Conservation (phyloP, 2,329 filamentous ascomycete genomes). For the Diaporthe amygdali region DNA sequence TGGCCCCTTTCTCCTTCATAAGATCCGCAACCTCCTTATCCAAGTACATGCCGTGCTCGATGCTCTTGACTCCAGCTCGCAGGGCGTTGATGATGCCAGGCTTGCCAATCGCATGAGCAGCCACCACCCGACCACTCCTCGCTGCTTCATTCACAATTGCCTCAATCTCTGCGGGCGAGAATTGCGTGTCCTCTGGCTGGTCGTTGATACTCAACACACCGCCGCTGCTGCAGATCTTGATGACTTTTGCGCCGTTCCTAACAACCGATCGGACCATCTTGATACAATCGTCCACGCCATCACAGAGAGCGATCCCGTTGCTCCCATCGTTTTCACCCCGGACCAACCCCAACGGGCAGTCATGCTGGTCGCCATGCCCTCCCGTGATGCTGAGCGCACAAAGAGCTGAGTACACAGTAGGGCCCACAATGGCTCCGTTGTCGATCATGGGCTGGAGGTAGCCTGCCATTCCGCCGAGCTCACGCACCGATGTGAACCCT, state of each 20-base stretch:
- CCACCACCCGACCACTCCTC: conserved; percentile 44
- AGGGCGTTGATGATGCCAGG: conserved; percentile 51
- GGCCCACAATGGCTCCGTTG: conserved; percentile 50
- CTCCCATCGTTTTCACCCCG: conserved; percentile 38
- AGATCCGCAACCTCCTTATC: conserved; percentile 49
- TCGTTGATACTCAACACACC: conserved; percentile 49
- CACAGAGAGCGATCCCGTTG: conserved; percentile 41
- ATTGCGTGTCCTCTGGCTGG: conserved; percentile 48
- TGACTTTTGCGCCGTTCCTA: conserved; percentile 51
- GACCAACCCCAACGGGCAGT: conserved; percentile 40
- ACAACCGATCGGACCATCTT: conserved; percentile 47
- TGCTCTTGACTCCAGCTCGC: conserved; percentile 47
- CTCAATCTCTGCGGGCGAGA: conserved; percentile 48
- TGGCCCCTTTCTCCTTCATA: conserved; percentile 50
- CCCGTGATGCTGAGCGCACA: conserved; percentile 51
- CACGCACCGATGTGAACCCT: conserved; percentile 57
- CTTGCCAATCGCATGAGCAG: conserved; percentile 51
- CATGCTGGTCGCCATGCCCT: conserved; percentile 53
- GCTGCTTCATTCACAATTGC: conserved; percentile 49
- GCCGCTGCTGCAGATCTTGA: conserved; percentile 52
- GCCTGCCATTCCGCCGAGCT: conserved; percentile 51
- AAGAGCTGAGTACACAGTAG: conserved; percentile 53
- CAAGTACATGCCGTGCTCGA: conserved; percentile 54
- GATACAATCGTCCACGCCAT: conserved; percentile 52
- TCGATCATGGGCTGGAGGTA: conserved; percentile 48